phyloP scores from a whole-genome alignment of 768 basidiomycete genomes.

The Tricholomella constricta region DNA sequence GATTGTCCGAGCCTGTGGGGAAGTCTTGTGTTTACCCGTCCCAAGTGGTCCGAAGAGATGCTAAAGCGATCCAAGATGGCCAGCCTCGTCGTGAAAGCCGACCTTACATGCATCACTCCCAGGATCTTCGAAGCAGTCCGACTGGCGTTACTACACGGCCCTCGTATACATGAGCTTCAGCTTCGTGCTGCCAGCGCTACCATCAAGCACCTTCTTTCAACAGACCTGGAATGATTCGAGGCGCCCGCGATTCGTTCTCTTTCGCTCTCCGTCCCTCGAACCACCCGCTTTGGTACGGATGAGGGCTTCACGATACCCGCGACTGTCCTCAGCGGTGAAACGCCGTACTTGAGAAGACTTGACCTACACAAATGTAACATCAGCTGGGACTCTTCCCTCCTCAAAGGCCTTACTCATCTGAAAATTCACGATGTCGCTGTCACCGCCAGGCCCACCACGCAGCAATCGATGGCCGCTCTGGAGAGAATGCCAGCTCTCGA shows the following conservation, averaged over 20 bases:
- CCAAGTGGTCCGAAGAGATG: conserved; percentile 43
- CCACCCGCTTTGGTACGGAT: conserved; percentile 18
- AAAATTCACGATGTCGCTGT: conserved; percentile 31
- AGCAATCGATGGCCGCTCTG: conserved; percentile 34
- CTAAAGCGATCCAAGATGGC: conserved; percentile 46
- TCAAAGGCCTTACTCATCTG: conserved; percentile 38
- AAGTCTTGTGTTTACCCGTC: conserved; percentile 31
- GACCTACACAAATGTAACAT: conserved; percentile 36
- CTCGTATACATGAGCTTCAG: conserved; percentile 35
- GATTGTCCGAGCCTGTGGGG: conserved; percentile 44
- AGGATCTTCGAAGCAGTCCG: conserved; percentile 29
- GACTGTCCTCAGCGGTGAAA: conserved; percentile 30
- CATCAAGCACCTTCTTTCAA: conserved; percentile 27
- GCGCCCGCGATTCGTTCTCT: conserved; percentile 37
- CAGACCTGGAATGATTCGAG: conserved; percentile 16
- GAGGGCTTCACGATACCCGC: conserved; percentile 26
- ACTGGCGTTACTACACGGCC: conserved; percentile 30
- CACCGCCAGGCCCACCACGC: conserved; percentile 28
- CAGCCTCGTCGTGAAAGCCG: conserved; percentile 31
- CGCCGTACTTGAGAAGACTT: conserved; percentile 37
- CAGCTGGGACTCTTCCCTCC: conserved; percentile 36
- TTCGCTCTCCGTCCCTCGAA: conserved; percentile 21
- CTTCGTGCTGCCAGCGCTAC: conserved; percentile 26
- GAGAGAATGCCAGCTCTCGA: conserved; percentile 34
- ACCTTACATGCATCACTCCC: conserved; percentile 26